phyloP scores from a whole-genome alignment of 305 asterid genomes.

The Caryopteris hybrid region DNA sequence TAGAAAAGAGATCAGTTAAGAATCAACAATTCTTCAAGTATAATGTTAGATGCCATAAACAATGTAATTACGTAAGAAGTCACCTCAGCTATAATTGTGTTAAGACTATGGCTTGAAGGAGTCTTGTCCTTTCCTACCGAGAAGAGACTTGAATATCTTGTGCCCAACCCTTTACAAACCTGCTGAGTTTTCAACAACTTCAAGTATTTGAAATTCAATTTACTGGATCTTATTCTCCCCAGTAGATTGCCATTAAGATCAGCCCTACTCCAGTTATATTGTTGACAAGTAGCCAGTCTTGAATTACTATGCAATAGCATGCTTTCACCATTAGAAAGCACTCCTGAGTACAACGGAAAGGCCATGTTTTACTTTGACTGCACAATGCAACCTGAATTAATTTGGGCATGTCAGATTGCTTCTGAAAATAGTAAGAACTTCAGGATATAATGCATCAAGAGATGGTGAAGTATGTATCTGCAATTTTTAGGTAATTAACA shows the following conservation, averaged over 20 bases:
- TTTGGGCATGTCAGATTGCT: slow-evolving; percentile 10
- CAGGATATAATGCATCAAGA: too few species aligned
- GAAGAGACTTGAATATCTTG: slow-evolving; percentile 33
- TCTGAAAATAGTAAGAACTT: neutral
- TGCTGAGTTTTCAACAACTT: slow-evolving; percentile 38
- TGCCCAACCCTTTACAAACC: slow-evolving; percentile 28
- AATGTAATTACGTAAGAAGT: slow-evolving; percentile 2
- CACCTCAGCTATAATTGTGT: slow-evolving; percentile 46
- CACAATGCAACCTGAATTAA: slow-evolving; percentile 33
- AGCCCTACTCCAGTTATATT: slow-evolving; percentile 25
- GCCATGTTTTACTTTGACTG: slow-evolving; percentile 51
- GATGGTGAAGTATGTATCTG: too few species aligned
- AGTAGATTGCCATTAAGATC: slow-evolving; percentile 27
- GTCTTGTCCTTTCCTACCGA: slow-evolving; percentile 23
- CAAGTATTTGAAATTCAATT: slow-evolving; percentile 33
- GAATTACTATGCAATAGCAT: slow-evolving; percentile 36
- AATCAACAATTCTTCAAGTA: neutral
- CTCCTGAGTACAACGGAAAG: slow-evolving; percentile 48
- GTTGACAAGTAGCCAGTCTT: slow-evolving; percentile 20
- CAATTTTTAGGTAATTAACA: too few species aligned
- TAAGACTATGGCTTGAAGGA: slow-evolving; percentile 18
- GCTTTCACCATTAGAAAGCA: slow-evolving; percentile 49
- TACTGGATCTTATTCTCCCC: slow-evolving; percentile 31
- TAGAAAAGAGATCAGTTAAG: slow-evolving; percentile 17
- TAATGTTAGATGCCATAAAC: neutral